These are phyloP conservation scores for Pseudofabraea citricarpa DNA, from an alignment of 2,329 filamentous ascomycete genomes.

Conservation along the genomic window DNA sequence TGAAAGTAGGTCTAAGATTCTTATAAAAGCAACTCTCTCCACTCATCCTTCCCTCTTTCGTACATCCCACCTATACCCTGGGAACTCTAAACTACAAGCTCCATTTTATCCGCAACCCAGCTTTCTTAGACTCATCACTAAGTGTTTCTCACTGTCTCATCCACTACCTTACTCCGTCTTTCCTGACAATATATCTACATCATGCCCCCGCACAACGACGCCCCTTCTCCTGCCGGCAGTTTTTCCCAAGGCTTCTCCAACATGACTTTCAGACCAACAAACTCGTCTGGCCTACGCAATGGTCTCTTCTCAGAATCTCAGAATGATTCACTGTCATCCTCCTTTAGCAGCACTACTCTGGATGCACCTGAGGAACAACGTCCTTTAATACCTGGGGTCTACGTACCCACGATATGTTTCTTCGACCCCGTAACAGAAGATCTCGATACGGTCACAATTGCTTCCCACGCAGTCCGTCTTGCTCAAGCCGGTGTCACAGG, in stretches of 20 bases:
- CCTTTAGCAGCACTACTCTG: conserved; percentile 35
- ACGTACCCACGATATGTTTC: conserved; percentile 72
- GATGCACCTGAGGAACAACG: conserved; percentile 28
- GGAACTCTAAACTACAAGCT: not conserved
- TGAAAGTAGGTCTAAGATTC: too few species aligned
- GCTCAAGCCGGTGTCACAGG: conserved; percentile 56
- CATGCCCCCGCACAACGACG: conserved; percentile 44
- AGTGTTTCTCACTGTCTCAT: not conserved
- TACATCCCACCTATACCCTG: not conserved
- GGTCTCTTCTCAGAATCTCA: conserved; percentile 29
- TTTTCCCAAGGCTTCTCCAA: conserved; percentile 37
- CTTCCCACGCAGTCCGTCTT: conserved; percentile 45
- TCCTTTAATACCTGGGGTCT: conserved; percentile 50
- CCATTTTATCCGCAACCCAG: not conserved
- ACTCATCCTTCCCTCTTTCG: not conserved
- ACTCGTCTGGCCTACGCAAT: conserved; percentile 14
- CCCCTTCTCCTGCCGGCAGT: conserved; percentile 40
- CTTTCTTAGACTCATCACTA: not conserved
- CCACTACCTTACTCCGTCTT: not conserved
- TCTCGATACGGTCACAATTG: conserved; percentile 54
- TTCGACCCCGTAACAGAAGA: conserved; percentile 63
- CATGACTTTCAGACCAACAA: conserved; percentile 8
- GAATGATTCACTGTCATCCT: conserved; percentile 30
- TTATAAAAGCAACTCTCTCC: too few species aligned
- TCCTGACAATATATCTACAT: conserved; percentile 4